Conservation (phyloP, 1,284 basidiomycete genomes). For the Rhodotorula sp. region DNA sequence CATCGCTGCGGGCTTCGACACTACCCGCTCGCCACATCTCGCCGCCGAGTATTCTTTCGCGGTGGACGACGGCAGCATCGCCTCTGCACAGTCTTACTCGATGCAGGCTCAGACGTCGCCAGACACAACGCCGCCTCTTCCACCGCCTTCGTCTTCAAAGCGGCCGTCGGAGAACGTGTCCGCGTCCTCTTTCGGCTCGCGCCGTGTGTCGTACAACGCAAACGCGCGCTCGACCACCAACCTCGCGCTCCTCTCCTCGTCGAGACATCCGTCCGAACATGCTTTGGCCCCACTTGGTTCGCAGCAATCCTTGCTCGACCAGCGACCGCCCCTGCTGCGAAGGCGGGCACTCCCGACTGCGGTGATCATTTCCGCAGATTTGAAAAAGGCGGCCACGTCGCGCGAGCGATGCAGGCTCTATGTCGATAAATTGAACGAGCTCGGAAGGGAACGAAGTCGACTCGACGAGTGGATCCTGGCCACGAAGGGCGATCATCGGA, state of each 20-base stretch:
- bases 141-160: not conserved
- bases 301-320: too few relatives aligned
- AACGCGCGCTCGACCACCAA: not conserved
- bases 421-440: constrained; percentile 77
- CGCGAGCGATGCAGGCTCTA: constrained; percentile 75
- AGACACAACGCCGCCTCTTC: not conserved
- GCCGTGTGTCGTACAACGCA: not conserved
- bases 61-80: too few relatives aligned
- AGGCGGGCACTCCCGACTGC: constrained; percentile 33
- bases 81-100: not conserved
- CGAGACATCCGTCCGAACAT: too few relatives aligned
- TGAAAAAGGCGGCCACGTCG: constrained; percentile 61
- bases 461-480: constrained; percentile 64
- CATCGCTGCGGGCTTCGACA: too few relatives aligned
- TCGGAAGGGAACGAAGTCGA: constrained; percentile 73
- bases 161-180: not conserved
- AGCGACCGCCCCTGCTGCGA: not conserved
- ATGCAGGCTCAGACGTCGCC: not conserved
- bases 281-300: too few relatives aligned
- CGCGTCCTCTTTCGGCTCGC: not conserved
- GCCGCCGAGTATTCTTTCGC: too few relatives aligned
- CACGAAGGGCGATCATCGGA: not conserved
- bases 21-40: too few relatives aligned
- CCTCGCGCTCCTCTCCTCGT: too few relatives aligned
- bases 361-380: constrained; percentile 52